Evolutionary conservation across 768 basidiomycete genomes (phyloP).

Genomic region (Pleurotus cornucopiae): DNA sequence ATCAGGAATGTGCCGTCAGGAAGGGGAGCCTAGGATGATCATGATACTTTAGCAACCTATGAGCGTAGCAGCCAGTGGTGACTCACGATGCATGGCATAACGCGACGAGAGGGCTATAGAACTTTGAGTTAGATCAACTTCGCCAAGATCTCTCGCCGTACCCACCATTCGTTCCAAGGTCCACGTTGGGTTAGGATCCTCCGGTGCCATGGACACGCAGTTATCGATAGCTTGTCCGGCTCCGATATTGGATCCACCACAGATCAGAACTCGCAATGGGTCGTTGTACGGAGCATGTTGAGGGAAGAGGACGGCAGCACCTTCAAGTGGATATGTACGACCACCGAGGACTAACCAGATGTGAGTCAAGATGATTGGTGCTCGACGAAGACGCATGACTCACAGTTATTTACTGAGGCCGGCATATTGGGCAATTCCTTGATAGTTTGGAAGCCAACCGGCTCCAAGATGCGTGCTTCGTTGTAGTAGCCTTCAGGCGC

Average conservation of each 20-base stretch:
- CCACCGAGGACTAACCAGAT: constrained; percentile 49
- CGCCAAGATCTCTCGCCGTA: constrained; percentile 49
- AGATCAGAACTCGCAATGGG: constrained; percentile 64
- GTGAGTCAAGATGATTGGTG: not conserved
- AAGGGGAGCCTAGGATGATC: constrained; percentile 24
- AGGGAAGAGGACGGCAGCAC: constrained; percentile 65
- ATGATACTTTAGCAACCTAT: not conserved
- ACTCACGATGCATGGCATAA: constrained; percentile 64
- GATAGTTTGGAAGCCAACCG: constrained; percentile 59
- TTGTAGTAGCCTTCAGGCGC: constrained; percentile 63
- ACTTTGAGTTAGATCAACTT: not conserved
- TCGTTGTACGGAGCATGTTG: constrained; percentile 71
- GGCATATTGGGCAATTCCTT: constrained; percentile 67
- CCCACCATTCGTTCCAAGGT: constrained; percentile 75
- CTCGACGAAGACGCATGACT: constrained; percentile 10
- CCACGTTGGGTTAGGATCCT: constrained; percentile 60
- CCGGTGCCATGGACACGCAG: constrained; percentile 67
- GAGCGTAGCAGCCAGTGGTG: not conserved
- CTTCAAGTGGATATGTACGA: constrained; percentile 76
- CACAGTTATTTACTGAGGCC: constrained; percentile 65
- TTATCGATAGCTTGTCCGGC: constrained; percentile 57
- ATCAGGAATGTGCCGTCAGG: constrained; percentile 60
- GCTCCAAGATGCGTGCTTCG: constrained; percentile 73
- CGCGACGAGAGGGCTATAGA: constrained; percentile 60
- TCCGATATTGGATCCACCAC: constrained; percentile 69